These are phyloP conservation scores for Beauveria asiatica DNA, from an alignment of 2,329 filamentous ascomycete species.

Conservation along the genomic window DNA sequence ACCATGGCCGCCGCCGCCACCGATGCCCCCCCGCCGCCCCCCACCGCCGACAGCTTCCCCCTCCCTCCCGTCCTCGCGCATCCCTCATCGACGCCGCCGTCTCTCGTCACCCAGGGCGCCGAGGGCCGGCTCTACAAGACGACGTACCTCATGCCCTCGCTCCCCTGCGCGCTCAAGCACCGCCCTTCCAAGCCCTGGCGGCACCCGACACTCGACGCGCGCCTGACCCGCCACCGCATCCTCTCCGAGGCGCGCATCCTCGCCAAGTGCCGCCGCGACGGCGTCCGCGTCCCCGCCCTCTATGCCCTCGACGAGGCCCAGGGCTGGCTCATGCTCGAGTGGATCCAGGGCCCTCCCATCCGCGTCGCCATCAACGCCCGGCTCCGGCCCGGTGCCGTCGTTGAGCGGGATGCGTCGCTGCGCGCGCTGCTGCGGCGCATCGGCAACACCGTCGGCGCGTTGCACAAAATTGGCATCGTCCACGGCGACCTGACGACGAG, in stretches of 20 bases:
- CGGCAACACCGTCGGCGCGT: constrained; percentile 59
- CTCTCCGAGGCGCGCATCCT: constrained; percentile 83
- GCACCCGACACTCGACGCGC: constrained; percentile 79
- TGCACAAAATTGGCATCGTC: constrained; percentile 80
- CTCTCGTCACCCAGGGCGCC: constrained; percentile 83
- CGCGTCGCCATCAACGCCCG: constrained; percentile 61
- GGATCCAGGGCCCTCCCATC: constrained; percentile 67
- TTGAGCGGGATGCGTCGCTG: constrained; percentile 41
- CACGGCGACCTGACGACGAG: constrained; percentile 96
- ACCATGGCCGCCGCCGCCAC: constrained; percentile 1
- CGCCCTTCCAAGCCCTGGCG: constrained; percentile 86
- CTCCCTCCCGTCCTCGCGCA: constrained; percentile 59
- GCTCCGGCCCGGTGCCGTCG: constrained; percentile 37
- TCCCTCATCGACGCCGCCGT: constrained; percentile 50
- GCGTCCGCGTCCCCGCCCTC: constrained; percentile 73
- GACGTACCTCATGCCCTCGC: constrained; percentile 60
- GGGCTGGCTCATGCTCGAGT: constrained; percentile 78
- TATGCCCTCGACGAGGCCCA: constrained; percentile 56
- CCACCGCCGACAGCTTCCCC: constrained; percentile 28
- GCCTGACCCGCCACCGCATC: constrained; percentile 79
- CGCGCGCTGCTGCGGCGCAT: constrained; percentile 60
- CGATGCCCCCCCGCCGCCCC: neutral
- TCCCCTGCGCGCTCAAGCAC: constrained; percentile 78
- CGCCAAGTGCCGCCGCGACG: constrained; percentile 67
- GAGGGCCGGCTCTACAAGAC: constrained; percentile 92